Percentiles rank a stretch among this genome's conserved stretches.
These are phyloP conservation scores for Yamadazyma akitaensis DNA, from an alignment of 805 yeast species.

Conservation along the genomic window DNA sequence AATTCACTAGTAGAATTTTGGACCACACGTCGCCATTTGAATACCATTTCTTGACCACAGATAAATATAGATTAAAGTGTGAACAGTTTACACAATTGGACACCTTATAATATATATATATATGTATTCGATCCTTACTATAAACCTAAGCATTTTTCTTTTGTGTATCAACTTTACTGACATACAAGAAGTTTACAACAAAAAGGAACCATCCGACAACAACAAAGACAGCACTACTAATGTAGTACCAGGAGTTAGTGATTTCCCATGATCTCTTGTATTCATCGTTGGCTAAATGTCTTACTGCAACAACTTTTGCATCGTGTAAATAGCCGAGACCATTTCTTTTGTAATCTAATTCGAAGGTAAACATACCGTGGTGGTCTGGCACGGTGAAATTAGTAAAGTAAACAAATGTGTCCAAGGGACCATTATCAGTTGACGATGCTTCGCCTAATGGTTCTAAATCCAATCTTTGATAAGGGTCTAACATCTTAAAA, in stretches of 20 bases:
- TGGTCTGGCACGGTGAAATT: conserved; percentile 84
- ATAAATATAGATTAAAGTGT: conserved; percentile 2
- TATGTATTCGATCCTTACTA: conserved; percentile 8
- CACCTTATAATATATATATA: not conserved
- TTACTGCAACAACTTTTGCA: conserved; percentile 69
- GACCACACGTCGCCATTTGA: conserved; percentile 6
- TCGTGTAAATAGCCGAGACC: conserved; percentile 71
- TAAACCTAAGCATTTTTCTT: conserved; percentile 23
- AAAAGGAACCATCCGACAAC: conserved; percentile 75
- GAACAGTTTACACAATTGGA: not conserved
- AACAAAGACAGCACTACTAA: conserved; percentile 68
- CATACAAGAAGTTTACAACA: conserved; percentile 58
- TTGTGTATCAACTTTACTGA: conserved; percentile 25
- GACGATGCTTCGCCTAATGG: conserved; percentile 39
- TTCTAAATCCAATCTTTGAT: conserved; percentile 70
- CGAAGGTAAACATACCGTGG: conserved; percentile 92
- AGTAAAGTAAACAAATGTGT: conserved; percentile 46
- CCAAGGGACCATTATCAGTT: conserved; percentile 34
- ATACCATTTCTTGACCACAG: conserved; percentile 8
- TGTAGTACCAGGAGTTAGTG: conserved; percentile 88
- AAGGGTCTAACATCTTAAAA: conserved; percentile 90
- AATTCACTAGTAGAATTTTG: not conserved
- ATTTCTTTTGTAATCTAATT: conserved; percentile 69
- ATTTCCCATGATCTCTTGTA: conserved; percentile 91
- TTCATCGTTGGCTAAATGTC: conserved; percentile 95